Conservation (phyloP, 306 rosid genomes). For the Abrus precatorius region DNA sequence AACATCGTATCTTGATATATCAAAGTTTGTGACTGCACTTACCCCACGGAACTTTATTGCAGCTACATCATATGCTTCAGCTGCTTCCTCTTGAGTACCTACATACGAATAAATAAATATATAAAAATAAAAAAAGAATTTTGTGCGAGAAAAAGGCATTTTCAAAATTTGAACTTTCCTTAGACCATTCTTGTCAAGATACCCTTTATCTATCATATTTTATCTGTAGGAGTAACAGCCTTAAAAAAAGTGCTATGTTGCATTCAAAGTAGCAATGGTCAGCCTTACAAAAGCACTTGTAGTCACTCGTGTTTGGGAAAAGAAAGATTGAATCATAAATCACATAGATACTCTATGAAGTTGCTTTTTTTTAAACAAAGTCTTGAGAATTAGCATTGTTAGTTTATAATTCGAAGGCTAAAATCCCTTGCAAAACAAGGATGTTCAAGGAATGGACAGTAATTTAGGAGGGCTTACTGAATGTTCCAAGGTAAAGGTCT, state of each 20-base stretch:
- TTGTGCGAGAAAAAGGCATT: background rate
- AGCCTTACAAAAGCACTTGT: constrained; percentile 66
- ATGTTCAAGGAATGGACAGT: background rate
- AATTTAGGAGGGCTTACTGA: constrained; percentile 63
- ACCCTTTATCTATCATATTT: constrained; percentile 38
- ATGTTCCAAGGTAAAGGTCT: constrained; percentile 97
- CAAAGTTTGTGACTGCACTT: constrained; percentile 92
- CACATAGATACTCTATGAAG: constrained; percentile 20
- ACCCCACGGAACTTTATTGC: constrained; percentile 93
- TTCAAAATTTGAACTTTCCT: constrained; percentile 34
- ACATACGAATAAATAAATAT: background rate
- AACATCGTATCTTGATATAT: constrained; percentile 85
- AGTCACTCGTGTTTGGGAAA: constrained; percentile 52
- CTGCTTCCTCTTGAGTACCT: constrained; percentile 99
- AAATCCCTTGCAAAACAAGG: background rate
- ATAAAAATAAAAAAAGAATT: background rate
- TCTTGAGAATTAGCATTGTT: background rate
- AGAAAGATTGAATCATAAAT: constrained; percentile 45
- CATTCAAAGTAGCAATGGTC: constrained; percentile 54
- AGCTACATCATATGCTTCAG: constrained; percentile 95
- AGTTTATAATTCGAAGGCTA: background rate
- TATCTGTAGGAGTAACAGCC: constrained; percentile 53
- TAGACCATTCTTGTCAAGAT: constrained; percentile 33
- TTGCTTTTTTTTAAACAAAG: background rate
- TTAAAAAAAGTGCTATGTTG: constrained; percentile 56